Evolutionary conservation across 23 red algal species (phyloP), one percentile per base, ranked within the genome.

Genomic region (Gracilaria domingensis): DNA sequence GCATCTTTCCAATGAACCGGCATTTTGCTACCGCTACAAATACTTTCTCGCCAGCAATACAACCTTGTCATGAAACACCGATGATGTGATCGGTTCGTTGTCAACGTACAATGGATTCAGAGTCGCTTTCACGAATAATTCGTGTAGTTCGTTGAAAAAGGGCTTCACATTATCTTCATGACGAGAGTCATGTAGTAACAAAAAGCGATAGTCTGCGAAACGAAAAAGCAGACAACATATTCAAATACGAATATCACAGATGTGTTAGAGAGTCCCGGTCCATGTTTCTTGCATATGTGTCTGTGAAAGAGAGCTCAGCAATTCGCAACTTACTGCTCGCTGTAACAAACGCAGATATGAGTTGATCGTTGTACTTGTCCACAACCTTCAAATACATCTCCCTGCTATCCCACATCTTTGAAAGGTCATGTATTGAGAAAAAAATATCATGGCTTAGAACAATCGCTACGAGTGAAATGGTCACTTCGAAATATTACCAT

Each of bases 61-160:
- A 33, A 95, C 93, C 17, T 88, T 87, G 14, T 95, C 93, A 82
- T 85, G 80, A 83, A 95, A 95, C 7, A 62, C 53, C 28, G 74
- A 66, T n/a, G 83, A 88, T 14, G 40, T 58, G 64, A 95, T 88
- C 26, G 93, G 85, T 54, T 80, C 56, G 60, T 40, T 56, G 16
- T 88, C 83, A 14, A 88, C 84, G 48, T 95, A 95, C 14, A 95
- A 67, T 20, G 93, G 93, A 60, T 95, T 95, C 12, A 95, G 76
- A 0, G 83, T 91, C 24, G 78, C 80, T 56, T 95, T 95, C 75
- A 88, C 71, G 54, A 95, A 95, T 44, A 95, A 79, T 12, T 95
- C 93, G 80, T 95, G 69, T 54, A 95, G 55, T 59, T 88, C 87
- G 14, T 47, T 57, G 51, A 95, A 95, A 49, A 95, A 95, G 11